Base-by-base conservation (phyloP, 2,329 filamentous ascomycete genomes). In the Juglanconis sp. region DNA sequence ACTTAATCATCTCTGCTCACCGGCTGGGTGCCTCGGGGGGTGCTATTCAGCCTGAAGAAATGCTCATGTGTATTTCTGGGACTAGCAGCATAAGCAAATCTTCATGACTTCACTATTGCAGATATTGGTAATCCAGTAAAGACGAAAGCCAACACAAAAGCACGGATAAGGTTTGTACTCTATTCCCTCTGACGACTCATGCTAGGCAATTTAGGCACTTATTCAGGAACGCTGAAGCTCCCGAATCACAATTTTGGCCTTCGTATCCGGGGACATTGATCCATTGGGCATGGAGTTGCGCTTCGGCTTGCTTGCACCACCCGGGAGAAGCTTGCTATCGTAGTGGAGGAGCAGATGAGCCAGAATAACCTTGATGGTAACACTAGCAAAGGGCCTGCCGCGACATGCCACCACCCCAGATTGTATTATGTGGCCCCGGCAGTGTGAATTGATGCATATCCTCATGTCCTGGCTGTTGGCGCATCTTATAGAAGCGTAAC, bases 301-400 rank as follows among this genome's bases (percentile, higher is more conserved):
- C 10, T 42, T 53, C 5, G 51, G 36, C 34, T 17, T 38, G 15
- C 11, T 34, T 15, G 6, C 24, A 40, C 34, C 51, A 1, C 30
- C 17, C 1, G 52, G 52, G 9, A 54, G 30, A 3, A 54, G 36
- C 15, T 54, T 7, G 3, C 36, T 17, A 9, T 57, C 47, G 9
- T 52, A 52, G 4, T 57, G 9, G 2, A 51, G n/a, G 36, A 57
- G 55, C 4, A 57, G n/a, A 34, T 57, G 55, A n/a, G 42, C 44
- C 4, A 57, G 55, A 7, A 38, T 34, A 4, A 57, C 46, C 65
- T 74, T 72, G 8, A 73, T 70, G 61, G 72, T 67, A 48, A 69
- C 68, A 8, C 60, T 64, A 0, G 70, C 71, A 63, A 73, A 73
- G 55, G 72, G 71, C 5, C 71, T 58, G 0, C 72, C 71, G 1